phyloP scores from a whole-genome alignment of 306 rosid species.

The Quercus suber region DNA sequence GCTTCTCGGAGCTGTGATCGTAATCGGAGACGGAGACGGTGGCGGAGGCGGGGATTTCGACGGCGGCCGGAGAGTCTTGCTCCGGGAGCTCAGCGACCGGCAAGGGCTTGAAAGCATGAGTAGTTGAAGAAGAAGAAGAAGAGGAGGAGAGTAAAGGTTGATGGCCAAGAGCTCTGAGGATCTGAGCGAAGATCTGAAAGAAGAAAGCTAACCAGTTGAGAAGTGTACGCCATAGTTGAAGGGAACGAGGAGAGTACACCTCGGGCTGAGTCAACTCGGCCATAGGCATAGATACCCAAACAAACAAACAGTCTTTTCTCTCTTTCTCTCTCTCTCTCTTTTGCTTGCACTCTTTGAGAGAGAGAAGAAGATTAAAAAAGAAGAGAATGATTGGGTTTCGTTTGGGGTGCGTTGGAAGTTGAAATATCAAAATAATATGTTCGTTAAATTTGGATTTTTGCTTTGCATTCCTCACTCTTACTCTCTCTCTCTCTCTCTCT shows the following conservation, averaged over 20 bases:
- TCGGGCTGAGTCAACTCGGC: constrained; percentile 94
- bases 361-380: no score
- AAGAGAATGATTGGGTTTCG: neutral
- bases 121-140: constrained; percentile 33
- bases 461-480: neutral
- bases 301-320: neutral
- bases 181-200: constrained; percentile 84
- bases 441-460: neutral
- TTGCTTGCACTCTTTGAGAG: neutral
- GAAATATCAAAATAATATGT: neutral
- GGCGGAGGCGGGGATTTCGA: constrained; percentile 43
- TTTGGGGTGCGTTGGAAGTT: constrained; percentile 15
- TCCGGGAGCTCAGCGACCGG: constrained; percentile 71
- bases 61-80: constrained; percentile 40
- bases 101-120: constrained; percentile 69
- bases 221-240: constrained; percentile 74
- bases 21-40: constrained; percentile 23
- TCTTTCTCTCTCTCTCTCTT: no score
- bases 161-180: constrained; percentile 78
- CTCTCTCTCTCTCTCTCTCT: constrained; percentile 20
- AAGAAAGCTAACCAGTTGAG: constrained; percentile 80
- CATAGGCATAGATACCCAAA: constrained; percentile 26
- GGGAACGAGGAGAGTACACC: constrained; percentile 64
- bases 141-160: constrained; percentile 71
- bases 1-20: constrained; percentile 37